A percentile compares a stretch with the other conserved stretches of the same genome.
These are phyloP conservation scores for Saccharomycopsis lassenensis DNA, from an alignment of 805 yeast species.

Conservation along the genomic window DNA sequence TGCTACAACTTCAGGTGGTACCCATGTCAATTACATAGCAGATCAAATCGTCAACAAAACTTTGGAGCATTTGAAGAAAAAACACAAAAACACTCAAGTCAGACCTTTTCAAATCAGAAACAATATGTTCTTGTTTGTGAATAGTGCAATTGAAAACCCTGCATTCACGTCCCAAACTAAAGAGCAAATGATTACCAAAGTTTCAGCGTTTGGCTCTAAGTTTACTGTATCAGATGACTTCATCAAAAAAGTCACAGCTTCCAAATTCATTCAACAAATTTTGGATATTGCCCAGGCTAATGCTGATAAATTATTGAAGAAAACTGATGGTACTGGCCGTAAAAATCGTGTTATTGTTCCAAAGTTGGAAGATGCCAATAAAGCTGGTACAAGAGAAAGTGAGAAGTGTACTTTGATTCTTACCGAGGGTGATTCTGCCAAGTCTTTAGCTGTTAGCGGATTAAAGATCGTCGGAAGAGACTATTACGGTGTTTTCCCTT, in stretches of 20 bases:
- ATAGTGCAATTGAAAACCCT: slow-evolving; percentile 91
- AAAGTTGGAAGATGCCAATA: slow-evolving; percentile 90
- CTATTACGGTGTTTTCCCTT: slow-evolving; percentile 87
- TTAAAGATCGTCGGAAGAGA: slow-evolving; percentile 92
- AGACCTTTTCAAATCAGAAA: slow-evolving; percentile 83
- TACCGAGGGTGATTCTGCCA: slow-evolving; percentile 97
- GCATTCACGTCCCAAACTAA: slow-evolving; percentile 97
- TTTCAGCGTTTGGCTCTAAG: slow-evolving; percentile 81
- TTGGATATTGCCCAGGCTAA: slow-evolving; percentile 77
- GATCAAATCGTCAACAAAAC: slow-evolving; percentile 78
- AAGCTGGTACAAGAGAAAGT: slow-evolving; percentile 91
- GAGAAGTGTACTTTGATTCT: slow-evolving; percentile 83
- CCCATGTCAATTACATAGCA: slow-evolving; percentile 79
- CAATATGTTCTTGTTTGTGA: slow-evolving; percentile 82
- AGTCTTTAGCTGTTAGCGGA: slow-evolving; percentile 86
- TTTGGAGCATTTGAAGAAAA: slow-evolving; percentile 61
- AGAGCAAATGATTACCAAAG: slow-evolving; percentile 86
- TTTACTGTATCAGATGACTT: slow-evolving; percentile 70
- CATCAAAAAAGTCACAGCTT: slow-evolving; percentile 57
- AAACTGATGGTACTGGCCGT: slow-evolving; percentile 72
- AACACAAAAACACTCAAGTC: slow-evolving; percentile 52
- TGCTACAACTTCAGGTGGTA: slow-evolving; percentile 95
- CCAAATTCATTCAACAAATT: slow-evolving; percentile 61
- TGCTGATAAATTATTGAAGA: slow-evolving; percentile 77
- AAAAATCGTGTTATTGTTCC: slow-evolving; percentile 79